These are phyloP conservation scores for Deuterostichococcus epilithicus DNA, from an alignment of 139 green algal genomes.

Conservation along the genomic window DNA sequence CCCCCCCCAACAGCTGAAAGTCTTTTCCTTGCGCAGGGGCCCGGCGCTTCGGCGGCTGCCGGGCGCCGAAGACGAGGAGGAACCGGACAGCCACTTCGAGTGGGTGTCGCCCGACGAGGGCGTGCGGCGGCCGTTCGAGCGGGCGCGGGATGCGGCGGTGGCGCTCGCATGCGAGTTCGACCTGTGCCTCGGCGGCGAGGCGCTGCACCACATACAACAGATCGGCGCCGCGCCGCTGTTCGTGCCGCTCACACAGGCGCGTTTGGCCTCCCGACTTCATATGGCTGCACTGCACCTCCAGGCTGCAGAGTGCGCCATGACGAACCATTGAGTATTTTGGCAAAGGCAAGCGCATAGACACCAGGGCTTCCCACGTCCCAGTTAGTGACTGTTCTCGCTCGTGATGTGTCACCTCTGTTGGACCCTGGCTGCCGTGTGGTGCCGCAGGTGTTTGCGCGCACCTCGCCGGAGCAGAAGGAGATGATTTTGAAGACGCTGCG, in stretches of 20 bases:
- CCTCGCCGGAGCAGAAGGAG: slow-evolving; percentile 96
- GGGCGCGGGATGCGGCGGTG: slow-evolving; percentile 37
- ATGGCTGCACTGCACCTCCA: neutral
- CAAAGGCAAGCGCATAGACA: too few relatives aligned
- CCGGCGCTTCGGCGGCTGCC: neutral
- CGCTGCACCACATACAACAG: slow-evolving; percentile 65
- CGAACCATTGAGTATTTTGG: too few relatives aligned
- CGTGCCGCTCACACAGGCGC: slow-evolving; percentile 60
- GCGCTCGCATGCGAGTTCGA: slow-evolving; percentile 75
- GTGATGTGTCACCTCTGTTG: too few relatives aligned
- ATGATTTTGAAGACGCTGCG: slow-evolving; percentile 84
- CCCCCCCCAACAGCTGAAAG: neutral
- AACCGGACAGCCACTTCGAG: slow-evolving; percentile 54
- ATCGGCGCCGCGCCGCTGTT: slow-evolving; percentile 33
- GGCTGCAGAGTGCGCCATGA: too few relatives aligned
- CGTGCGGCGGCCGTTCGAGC: slow-evolving; percentile 38
- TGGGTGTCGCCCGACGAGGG: slow-evolving; percentile 78
- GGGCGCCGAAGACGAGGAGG: slow-evolving; percentile 6
- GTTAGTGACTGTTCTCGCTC: too few relatives aligned
- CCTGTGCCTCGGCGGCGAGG: slow-evolving; percentile 85
- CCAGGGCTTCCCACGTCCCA: too few relatives aligned
- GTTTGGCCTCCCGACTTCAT: neutral
- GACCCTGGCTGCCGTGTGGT: too few relatives aligned
- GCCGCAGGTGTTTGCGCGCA: slow-evolving; percentile 81
- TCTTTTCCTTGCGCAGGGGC: neutral